phyloP scores from a whole-genome alignment of 2,329 filamentous ascomycete species.

The Leptographium wingfieldii region DNA sequence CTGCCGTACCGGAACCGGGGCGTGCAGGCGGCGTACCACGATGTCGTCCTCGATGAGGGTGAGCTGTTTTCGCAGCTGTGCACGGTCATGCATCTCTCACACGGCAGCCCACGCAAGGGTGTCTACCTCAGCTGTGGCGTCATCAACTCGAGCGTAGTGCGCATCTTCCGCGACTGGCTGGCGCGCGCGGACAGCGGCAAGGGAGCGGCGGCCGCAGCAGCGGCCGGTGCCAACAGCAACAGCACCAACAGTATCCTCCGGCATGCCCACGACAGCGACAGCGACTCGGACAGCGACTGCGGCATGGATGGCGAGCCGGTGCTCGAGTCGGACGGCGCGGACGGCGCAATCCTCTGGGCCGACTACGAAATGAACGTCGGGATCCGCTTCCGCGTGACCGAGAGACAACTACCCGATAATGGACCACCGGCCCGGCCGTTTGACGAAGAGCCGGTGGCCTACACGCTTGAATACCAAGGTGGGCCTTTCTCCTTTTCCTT shows the following conservation, averaged over 20 bases:
- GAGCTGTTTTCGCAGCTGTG: constrained; percentile 68
- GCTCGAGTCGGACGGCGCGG: constrained; percentile 7
- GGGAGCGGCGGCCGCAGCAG: background rate
- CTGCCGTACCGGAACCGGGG: background rate
- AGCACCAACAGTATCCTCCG: constrained; percentile 24
- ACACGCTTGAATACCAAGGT: constrained; percentile 61
- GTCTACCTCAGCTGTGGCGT: constrained; percentile 53
- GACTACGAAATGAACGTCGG: constrained; percentile 52
- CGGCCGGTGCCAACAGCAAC: constrained; percentile 11
- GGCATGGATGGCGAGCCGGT: background rate
- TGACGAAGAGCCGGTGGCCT: constrained; percentile 58
- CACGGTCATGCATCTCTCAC: constrained; percentile 54
- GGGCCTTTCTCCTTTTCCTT: background rate
- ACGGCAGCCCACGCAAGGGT: constrained; percentile 45
- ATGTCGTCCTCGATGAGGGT: constrained; percentile 51
- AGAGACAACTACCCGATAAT: constrained; percentile 25
- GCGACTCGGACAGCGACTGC: constrained; percentile 4
- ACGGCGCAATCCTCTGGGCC: constrained; percentile 51
- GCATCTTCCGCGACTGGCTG: constrained; percentile 65
- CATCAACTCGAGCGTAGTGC: constrained; percentile 54
- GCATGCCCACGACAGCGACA: background rate
- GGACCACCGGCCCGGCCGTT: constrained; percentile 37
- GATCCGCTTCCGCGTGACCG: constrained; percentile 51
- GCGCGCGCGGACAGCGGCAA: constrained; percentile 14
- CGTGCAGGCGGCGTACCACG: constrained; percentile 33